Base-by-base conservation (phyloP, 2,329 filamentous ascomycete species). In the Neurospora crassa region DNA sequence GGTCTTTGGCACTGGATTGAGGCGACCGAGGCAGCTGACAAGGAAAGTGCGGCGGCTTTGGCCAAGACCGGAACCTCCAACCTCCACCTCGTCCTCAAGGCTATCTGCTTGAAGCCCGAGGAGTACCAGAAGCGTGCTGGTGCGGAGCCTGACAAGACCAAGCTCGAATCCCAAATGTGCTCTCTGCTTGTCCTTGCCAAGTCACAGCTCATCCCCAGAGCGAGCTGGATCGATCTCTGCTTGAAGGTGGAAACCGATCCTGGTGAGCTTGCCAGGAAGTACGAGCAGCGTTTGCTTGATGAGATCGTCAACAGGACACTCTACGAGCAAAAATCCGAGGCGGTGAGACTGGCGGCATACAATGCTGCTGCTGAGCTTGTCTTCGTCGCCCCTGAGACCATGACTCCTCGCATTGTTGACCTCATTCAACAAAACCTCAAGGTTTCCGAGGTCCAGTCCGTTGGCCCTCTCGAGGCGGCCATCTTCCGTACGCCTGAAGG, bases 401-500 rank as follows among this genome's bases (percentile, higher is more conserved):
- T 97, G 81, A 91, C 93, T 24, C 88, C 93, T 5, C 87, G 88
- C 8, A 86, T 99, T 34, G 88, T 97, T 37, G 82, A 89, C 40
- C 88, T 96, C 67, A 89, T 99, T 69, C 84, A 86, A 70, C 81
- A 86, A 40, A 94, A 98, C 79, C 85, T 99, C 24, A 85, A 94
- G 74, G 85, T 89, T 1, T 81, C 85, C 63, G 90, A 92, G 72
- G 84, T 97, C 3, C 84, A 88, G 14, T 86, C 88, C 29, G 86
- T 97, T 74, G 93, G 94, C 0, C 92, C 94, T 12, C 91, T 93
- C 1, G 96, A 99, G 80, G 93, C 94, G 40, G 94, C 94, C 18
- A 98, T 99, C 72, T 96, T 94, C 80, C 90, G 93, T 67, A 97
- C 95, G 0, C 91, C 94, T 0, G 93, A 96, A 79, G 95, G 94